Percentiles rank a stretch among this genome's conserved stretches.
phyloP scores from a whole-genome alignment of 2,329 filamentous ascomycete genomes.

The Pseudocercospora fuligena region DNA sequence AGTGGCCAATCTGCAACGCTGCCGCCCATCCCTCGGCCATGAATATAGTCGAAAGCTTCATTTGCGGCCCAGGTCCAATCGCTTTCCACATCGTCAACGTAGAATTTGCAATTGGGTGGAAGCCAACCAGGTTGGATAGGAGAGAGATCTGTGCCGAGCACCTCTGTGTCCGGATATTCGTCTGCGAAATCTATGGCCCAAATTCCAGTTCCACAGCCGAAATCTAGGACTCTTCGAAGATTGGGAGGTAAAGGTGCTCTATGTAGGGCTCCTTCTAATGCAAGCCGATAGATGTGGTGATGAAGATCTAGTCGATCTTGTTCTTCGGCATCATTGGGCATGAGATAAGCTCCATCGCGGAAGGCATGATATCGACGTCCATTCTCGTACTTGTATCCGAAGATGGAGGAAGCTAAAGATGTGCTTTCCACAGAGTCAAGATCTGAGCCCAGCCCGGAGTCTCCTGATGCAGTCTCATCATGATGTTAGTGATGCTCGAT shows the following conservation, averaged over 20 bases:
- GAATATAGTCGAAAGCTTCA: conserved; percentile 37
- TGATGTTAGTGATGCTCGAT: background rate
- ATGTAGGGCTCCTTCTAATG: conserved; percentile 21
- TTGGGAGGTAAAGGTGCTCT: conserved; percentile 7
- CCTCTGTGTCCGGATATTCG: conserved; percentile 28
- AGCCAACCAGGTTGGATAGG: conserved; percentile 36
- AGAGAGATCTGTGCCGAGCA: conserved; percentile 35
- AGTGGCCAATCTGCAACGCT: conserved; percentile 32
- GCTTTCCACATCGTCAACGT: conserved; percentile 28
- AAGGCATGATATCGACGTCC: conserved; percentile 29
- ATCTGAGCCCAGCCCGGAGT: conserved; percentile 21
- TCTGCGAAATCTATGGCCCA: conserved; percentile 43
- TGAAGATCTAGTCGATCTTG: conserved; percentile 34
- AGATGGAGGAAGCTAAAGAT: conserved; percentile 24
- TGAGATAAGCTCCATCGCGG: conserved; percentile 28
- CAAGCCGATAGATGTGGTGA: conserved; percentile 25
- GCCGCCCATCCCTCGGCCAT: conserved; percentile 36
- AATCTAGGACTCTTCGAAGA: conserved; percentile 18
- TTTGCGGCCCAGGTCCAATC: conserved; percentile 29
- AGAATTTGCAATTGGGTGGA: conserved; percentile 28
- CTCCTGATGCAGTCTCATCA: conserved; percentile 10
- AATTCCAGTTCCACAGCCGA: conserved; percentile 35
- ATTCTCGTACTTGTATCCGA: conserved; percentile 25
- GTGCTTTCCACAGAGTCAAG: conserved; percentile 17
- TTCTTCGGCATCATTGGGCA: conserved; percentile 35